Percentiles rank a stretch among this genome's conserved stretches.
These are phyloP conservation scores for Paratinospora sagittata DNA, from an alignment of 164 flowering plant genomes.

Conservation along the genomic window DNA sequence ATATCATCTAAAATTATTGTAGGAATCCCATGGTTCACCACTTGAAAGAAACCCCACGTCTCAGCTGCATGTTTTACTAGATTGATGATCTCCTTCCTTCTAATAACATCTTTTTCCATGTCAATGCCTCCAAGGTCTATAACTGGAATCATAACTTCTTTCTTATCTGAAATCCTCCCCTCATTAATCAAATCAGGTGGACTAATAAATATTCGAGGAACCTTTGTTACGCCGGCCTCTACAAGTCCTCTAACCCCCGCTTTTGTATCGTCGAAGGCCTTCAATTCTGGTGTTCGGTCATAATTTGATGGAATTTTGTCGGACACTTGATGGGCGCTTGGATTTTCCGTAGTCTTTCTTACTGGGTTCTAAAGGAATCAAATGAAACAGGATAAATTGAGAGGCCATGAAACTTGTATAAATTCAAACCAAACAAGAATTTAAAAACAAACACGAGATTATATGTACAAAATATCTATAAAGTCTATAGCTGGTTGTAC, in stretches of 20 bases:
- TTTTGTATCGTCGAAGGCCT: no score
- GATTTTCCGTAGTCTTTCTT: neutral
- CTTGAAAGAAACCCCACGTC: slow-evolving; percentile 21
- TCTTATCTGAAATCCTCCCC: no score
- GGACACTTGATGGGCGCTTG: neutral
- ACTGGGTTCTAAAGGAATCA: neutral
- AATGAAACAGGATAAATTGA: neutral
- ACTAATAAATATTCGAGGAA: slow-evolving; percentile 27
- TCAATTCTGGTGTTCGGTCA: slow-evolving; percentile 12
- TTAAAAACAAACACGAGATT: neutral
- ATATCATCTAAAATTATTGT: slow-evolving; percentile 14
- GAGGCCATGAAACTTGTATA: neutral
- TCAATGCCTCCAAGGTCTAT: slow-evolving; percentile 16
- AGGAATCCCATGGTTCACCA: slow-evolving; percentile 21
- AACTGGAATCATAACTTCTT: slow-evolving; percentile 14
- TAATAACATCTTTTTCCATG: neutral
- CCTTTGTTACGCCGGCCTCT: slow-evolving; percentile 18
- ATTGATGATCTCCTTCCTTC: neutral
- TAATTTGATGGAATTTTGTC: neutral
- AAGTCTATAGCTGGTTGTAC: no score
- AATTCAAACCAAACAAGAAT: neutral
- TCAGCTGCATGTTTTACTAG: slow-evolving; percentile 13
- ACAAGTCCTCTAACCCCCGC: slow-evolving; percentile 29
- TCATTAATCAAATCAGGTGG: no score
- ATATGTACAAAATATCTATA: no score